Evolutionary conservation across 2,329 filamentous ascomycete genomes (phyloP).

Genomic region (Aspergillus unguis): DNA sequence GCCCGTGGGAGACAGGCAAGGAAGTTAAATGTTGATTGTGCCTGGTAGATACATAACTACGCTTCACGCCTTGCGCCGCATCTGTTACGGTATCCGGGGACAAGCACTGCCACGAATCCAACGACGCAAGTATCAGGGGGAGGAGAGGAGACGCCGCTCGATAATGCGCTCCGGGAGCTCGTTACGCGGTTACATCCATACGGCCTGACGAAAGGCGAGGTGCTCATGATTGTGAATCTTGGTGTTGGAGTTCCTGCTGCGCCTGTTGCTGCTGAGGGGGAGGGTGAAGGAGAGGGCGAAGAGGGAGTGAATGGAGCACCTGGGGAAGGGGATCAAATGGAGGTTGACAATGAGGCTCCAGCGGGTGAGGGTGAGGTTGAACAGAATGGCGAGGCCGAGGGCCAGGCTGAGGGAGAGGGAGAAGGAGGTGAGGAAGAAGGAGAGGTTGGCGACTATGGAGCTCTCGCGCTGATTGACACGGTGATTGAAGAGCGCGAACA

Average conservation of each 20-base stretch:
- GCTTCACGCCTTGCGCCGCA: slow-evolving; percentile 39
- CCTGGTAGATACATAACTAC: slow-evolving; percentile 42
- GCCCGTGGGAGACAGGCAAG: neutral
- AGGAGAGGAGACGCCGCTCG: slow-evolving; percentile 28
- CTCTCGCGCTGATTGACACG: slow-evolving; percentile 38
- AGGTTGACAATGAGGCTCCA: neutral
- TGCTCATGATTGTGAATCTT: slow-evolving; percentile 46
- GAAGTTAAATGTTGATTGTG: neutral
- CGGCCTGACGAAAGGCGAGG: slow-evolving; percentile 46
- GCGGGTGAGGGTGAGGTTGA: slow-evolving; percentile 18
- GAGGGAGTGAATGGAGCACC: too few relatives aligned
- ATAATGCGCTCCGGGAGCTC: slow-evolving; percentile 37
- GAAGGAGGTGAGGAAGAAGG: slow-evolving; percentile 23
- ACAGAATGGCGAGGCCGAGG: slow-evolving; percentile 16
- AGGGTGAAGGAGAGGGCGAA: neutral
- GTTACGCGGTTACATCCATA: slow-evolving; percentile 38
- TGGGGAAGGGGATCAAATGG: slow-evolving; percentile 35
- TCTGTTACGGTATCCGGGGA: slow-evolving; percentile 35
- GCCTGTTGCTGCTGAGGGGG: slow-evolving; percentile 18
- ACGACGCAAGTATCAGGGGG: neutral
- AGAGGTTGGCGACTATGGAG: slow-evolving; percentile 34
- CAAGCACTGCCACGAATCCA: slow-evolving; percentile 21
- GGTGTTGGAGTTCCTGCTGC: slow-evolving; percentile 32
- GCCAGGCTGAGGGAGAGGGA: slow-evolving; percentile 12
- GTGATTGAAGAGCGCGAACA: slow-evolving; percentile 45